Evolutionary conservation across 164 flowering plant genomes (phyloP).

Genomic region (Santalum album): DNA sequence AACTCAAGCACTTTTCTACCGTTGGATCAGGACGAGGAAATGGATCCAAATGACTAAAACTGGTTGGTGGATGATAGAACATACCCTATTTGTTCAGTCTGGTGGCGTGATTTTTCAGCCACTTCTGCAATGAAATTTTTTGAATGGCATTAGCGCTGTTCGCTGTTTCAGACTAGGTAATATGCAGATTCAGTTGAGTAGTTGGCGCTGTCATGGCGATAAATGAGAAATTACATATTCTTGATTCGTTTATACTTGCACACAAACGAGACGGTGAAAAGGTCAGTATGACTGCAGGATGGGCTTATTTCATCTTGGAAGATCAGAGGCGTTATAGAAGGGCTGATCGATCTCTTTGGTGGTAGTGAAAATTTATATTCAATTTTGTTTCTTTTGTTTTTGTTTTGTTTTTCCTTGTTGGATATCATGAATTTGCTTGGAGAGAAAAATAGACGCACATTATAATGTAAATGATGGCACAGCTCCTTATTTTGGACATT

Average conservation of each 20-base stretch:
- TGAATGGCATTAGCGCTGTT: not conserved
- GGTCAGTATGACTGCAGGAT: no score
- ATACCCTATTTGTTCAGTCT: not conserved
- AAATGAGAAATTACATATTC: not conserved
- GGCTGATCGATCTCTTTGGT: no score
- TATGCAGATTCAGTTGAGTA: not conserved
- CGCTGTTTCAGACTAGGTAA: not conserved
- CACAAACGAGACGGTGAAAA: no score
- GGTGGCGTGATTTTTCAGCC: not conserved
- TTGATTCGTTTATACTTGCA: not conserved
- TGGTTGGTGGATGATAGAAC: not conserved
- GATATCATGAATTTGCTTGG: no score
- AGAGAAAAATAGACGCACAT: no score
- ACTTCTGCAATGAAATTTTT: not conserved
- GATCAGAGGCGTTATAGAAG: no score
- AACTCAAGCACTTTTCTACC: not conserved
- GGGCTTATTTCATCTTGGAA: no score
- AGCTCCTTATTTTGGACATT: no score
- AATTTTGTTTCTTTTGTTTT: no score
- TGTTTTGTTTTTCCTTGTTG: no score
- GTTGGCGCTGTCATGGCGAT: not conserved
- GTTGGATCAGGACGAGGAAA: constrained; percentile 20
- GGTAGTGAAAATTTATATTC: no score
- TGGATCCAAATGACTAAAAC: constrained; percentile 15
- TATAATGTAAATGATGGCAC: no score